Evolutionary conservation across 345 rosid species (phyloP), one percentile per base, ranked within the genome.

Genomic region (Eucalyptus curtisii): DNA sequence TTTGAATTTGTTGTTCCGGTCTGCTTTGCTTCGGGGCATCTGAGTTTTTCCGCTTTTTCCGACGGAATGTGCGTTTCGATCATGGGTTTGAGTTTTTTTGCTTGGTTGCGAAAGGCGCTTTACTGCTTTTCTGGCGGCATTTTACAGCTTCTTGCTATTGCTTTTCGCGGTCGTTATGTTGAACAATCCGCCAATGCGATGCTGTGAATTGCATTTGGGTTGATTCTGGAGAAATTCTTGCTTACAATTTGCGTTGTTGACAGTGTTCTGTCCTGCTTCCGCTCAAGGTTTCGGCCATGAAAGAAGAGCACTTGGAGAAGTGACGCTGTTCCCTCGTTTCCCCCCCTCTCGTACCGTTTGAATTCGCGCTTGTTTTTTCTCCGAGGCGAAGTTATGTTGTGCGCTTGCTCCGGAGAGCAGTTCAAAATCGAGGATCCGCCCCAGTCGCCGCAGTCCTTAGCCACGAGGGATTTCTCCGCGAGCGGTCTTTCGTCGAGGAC

Each of bases 361-460:
- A 31, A 86, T 45, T 49, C 57, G 57, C 42, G 88, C 81, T 44
- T 47, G 37, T 68, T 40, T 76, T 76, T 20, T 40, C 82, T 71
- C 82, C 45, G 88, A 87, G 57, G 40, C 89, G 90, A 89, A 88
- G 93, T 91, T 90, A 97, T 97, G 99, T 89, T 98, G 97, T 97
- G 99, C 89, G 96, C 99, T 92, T 98, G 99, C 90, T 98, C 99
- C 48, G 98, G 99, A 33, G 98, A 97, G 92, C 99, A 95, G 82
- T 97, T 98, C 93, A 95, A 95, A 89, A 92, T 96, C 52, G 99
- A 98, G 89, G 99, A 98, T 30, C 95, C 95, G 87, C 97, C 98
- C 12, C 95, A 93, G 85, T 97, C 99, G 24, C 99, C 99, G 79
- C 99, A 95, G 86, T 96, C 99, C 9, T 91, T 98, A 88, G 99